Base-by-base conservation (phyloP, 345 rosid species). In the Salix arbutifolia region DNA sequence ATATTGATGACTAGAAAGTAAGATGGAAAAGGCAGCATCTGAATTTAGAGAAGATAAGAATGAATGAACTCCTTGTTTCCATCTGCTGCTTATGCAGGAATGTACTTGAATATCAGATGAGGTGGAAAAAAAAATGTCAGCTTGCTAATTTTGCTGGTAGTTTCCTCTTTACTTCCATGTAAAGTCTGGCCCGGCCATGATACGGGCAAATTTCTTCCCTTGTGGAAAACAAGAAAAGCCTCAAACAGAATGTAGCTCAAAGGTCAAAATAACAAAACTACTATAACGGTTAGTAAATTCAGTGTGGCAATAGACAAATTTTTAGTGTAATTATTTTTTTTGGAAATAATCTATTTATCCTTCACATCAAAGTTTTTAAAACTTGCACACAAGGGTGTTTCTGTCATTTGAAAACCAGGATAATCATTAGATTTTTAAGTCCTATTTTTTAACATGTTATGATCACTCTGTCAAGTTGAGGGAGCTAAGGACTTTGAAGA, bases 1-100 rank as follows among this genome's bases (percentile, higher is more conserved):
- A 91, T 88, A 82, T 87, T 1, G 96, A 89, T 16, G 88, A 83
- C 69, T 89, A 76, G 76, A 31, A 80, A 72, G 37, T 69, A 73
- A 74, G 81, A 18, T 66, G 52, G 77, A 52, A n/a, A 6, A 69
- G 12, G 38, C 78, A 31, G 44, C 69, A 23, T 31, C 72, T 46
- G 42, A 64, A 23, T 65, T 67, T 50, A 46, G 50, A 46, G 17
- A 46, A 46, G 50, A 14, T 13, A 1, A 46, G 18, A 13, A 46
- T 46, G 50, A 0, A 46, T 62, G 61, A 21, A 26, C 8, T 25
- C 26, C 26, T 33, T 6, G 26, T 68, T 66, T 8, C 35, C 13
- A 26, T 11, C 56, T 6, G 52, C 16, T 74, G 38, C 50, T 26
- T 77, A 53, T 23, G 5, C 58, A 50, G 58, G 58, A 18, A 18